These are phyloP conservation scores for Aleurites moluccanus DNA, from an alignment of 441 rosid species.

Conservation along the genomic window DNA sequence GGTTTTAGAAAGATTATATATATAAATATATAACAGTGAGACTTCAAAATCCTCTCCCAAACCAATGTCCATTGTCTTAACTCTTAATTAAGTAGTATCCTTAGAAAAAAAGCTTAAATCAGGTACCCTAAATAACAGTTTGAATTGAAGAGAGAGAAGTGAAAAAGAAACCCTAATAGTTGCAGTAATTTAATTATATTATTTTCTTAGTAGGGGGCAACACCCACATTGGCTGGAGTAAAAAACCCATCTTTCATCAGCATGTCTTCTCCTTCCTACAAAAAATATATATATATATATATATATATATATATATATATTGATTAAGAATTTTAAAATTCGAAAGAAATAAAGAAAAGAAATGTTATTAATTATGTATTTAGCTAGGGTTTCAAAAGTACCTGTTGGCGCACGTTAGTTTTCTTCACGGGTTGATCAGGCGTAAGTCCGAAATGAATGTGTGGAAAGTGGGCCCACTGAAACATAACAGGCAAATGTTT, in stretches of 20 bases:
- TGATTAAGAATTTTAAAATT: too few relatives aligned
- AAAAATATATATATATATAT: too few relatives aligned
- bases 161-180: slow-evolving; percentile 25
- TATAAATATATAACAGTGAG: not conserved
- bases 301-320: too few relatives aligned
- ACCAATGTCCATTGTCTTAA: too few relatives aligned
- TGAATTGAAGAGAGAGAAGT: not conserved
- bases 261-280: slow-evolving; percentile 82
- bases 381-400: slow-evolving; percentile 37
- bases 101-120: not conserved
- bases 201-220: slow-evolving; percentile 52
- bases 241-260: slow-evolving; percentile 80
- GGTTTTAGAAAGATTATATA: slow-evolving; percentile 14
- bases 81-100: not conserved
- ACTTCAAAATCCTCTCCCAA: slow-evolving; percentile 25
- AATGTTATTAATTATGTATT: too few relatives aligned
- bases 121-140: slow-evolving; percentile 10
- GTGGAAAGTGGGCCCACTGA: slow-evolving; percentile 99
- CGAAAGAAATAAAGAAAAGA: not conserved
- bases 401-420: slow-evolving; percentile 73
- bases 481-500: slow-evolving; percentile 7
- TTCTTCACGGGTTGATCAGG: slow-evolving; percentile 99
- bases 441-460: slow-evolving; percentile 96
- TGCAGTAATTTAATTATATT: not conserved
- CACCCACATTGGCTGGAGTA: slow-evolving; percentile 63